These are phyloP conservation scores for Tubosaeta sp. DNA, from an alignment of 768 basidiomycete species.

Conservation along the genomic window DNA sequence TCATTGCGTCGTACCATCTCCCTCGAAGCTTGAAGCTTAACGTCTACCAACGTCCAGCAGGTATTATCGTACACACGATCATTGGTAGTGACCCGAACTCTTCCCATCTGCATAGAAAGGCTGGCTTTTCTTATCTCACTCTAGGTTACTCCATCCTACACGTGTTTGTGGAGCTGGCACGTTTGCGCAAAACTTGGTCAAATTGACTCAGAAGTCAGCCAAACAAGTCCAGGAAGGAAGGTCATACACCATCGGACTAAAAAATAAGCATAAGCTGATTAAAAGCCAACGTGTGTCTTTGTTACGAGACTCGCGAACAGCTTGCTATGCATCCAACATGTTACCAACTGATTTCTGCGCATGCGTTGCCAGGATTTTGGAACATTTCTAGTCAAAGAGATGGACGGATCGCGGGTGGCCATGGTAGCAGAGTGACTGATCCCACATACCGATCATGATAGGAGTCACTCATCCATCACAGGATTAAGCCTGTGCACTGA, in stretches of 20 bases:
- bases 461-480: background rate
- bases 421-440: background rate
- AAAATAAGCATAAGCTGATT: too few species aligned
- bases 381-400: background rate
- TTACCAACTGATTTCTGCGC: too few species aligned
- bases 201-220: background rate
- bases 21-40: too few species aligned
- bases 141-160: background rate
- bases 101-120: too few species aligned
- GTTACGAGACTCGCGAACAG: too few species aligned
- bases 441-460: background rate
- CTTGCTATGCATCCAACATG: too few species aligned
- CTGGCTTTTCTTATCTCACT: too few species aligned
- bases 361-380: background rate
- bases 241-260: too few species aligned
- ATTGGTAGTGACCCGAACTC: background rate
- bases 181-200: background rate
- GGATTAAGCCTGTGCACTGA: background rate
- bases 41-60: too few species aligned
- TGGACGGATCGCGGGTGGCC: background rate
- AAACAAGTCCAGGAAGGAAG: too few species aligned
- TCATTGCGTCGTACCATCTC: slow-evolving; percentile 3
- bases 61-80: background rate
- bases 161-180: background rate
- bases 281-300: background rate